Percentiles rank a stretch among this genome's conserved stretches.
Conservation (phyloP, 352 stramenopile genomes). For the Globisporangium mamillatum region DNA sequence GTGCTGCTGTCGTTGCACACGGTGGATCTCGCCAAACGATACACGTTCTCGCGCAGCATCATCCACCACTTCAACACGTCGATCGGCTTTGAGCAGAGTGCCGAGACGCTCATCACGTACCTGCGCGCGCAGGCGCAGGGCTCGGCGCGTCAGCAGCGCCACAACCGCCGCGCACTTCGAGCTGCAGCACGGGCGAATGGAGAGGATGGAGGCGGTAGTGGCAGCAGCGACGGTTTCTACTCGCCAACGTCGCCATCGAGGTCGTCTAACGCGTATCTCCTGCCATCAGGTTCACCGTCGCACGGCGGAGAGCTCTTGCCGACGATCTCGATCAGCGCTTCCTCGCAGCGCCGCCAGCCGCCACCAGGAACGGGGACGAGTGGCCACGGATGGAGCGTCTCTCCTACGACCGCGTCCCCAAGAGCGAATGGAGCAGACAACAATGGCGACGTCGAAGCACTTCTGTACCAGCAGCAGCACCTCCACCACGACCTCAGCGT, state of each 20-base stretch:
- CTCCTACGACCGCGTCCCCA: constrained; percentile 17
- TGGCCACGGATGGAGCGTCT: constrained; percentile 42
- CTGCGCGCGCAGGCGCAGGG: constrained; percentile 29
- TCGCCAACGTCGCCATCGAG: constrained; percentile 14
- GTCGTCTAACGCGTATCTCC: constrained; percentile 11
- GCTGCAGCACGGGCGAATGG: constrained; percentile 6
- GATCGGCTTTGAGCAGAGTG: constrained; percentile 71
- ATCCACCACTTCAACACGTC: constrained; percentile 81
- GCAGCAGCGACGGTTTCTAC: constrained; percentile 15
- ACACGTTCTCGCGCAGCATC: constrained; percentile 74
- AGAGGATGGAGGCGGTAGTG: constrained; percentile 20
- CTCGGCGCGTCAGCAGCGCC: constrained; percentile 23
- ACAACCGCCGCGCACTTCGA: background rate
- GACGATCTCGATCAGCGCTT: constrained; percentile 11
- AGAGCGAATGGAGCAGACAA: constrained; percentile 1
- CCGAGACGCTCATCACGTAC: constrained; percentile 51
- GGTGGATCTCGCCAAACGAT: constrained; percentile 71
- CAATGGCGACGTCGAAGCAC: constrained; percentile 7
- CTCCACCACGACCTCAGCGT: constrained; percentile 18
- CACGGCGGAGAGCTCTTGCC: constrained; percentile 4
- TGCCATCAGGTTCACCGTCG: background rate
- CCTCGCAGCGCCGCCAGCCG: constrained; percentile 6
- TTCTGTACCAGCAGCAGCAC: constrained; percentile 27
- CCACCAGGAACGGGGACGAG: background rate
- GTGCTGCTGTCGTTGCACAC: constrained; percentile 71